phyloP scores from a whole-genome alignment of 768 basidiomycete genomes.

The Phlebiopsis flavidoalba region DNA sequence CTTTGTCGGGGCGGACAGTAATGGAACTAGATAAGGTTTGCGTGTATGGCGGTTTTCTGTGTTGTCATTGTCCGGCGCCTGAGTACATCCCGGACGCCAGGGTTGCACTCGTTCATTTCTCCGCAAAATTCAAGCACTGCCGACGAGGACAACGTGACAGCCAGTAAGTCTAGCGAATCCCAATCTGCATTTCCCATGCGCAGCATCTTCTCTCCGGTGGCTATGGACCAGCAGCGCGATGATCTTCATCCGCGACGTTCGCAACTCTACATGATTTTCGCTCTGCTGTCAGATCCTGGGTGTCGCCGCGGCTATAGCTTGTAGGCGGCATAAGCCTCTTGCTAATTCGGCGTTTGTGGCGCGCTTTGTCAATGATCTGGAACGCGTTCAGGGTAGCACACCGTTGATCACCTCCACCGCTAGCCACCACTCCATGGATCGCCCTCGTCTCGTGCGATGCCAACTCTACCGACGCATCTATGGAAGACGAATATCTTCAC shows the following conservation, averaged over 20 bases:
- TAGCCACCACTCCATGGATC: slow-evolving; percentile 84
- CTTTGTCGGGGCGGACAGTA: slow-evolving; percentile 45
- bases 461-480: slow-evolving; percentile 63
- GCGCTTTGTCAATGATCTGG: no score
- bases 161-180: slow-evolving; percentile 33
- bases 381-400: no score
- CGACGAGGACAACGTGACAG: no score
- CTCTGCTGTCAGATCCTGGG: background rate
- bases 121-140: slow-evolving; percentile 53
- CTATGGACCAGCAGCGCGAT: background rate
- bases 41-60: slow-evolving; percentile 13
- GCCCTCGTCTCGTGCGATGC: slow-evolving; percentile 81
- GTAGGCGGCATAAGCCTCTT: no score
- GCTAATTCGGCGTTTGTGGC: no score
- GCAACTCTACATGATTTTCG: background rate
- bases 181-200: background rate
- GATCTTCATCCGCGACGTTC: background rate
- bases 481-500: slow-evolving; percentile 40
- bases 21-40: slow-evolving; percentile 55
- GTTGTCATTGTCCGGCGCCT: background rate
- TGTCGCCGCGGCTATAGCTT: no score
- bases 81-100: slow-evolving; percentile 28
- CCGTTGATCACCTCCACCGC: background rate
- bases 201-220: background rate
- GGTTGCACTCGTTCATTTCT: slow-evolving; percentile 84